Base-by-base conservation (phyloP, 768 basidiomycete genomes). In the Agaricus blazei region DNA sequence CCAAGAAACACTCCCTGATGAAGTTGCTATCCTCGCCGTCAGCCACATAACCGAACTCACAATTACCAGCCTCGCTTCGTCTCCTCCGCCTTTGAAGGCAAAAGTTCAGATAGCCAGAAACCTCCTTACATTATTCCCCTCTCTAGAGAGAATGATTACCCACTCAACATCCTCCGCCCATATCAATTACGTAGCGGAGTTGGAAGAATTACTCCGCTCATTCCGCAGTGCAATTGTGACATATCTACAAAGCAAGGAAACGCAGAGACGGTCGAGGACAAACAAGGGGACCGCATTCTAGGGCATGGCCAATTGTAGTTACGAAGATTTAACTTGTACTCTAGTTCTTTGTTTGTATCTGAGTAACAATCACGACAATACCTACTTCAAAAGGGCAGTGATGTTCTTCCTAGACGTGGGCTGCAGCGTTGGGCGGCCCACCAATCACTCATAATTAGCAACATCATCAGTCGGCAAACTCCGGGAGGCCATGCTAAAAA, bases 101-200 rank as follows among this genome's bases (percentile, higher is more conserved):
- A 56, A 56, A n/a, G 43, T 51, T 6, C 9, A 43, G 8, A 4
- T 56, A 23, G 49, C 49, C 14, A 51, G 37, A 28, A 51, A 56
- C 46, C 36, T 47, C 40, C 38, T 36, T 23, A 41, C 51, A 19
- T 15, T 51, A 23, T 46, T 58, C 52, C 54, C 44, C 19, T 37
- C 9, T 27, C 52, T 54, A 26, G 36, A 47, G 6, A 29, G 44
- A 28, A n/a, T 54, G 27, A 9, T 47, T 4, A 54, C 52, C 9
- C 15, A 46, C 23, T 41, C 34, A 34, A 34, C 34, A 2, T 11
- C 9, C n/a, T 29, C 52, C 24, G 4, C 24, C 19, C 27, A 47
- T n/a, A 31, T 28, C 15, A 8, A 9, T 2, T 37, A 37, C 12
- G 11, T 54, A 15, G 37, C 26, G 14, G 52, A 47, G 26, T 11